phyloP scores from a whole-genome alignment of 2,329 filamentous ascomycete species.

The Rhynchosporium graminicola region DNA sequence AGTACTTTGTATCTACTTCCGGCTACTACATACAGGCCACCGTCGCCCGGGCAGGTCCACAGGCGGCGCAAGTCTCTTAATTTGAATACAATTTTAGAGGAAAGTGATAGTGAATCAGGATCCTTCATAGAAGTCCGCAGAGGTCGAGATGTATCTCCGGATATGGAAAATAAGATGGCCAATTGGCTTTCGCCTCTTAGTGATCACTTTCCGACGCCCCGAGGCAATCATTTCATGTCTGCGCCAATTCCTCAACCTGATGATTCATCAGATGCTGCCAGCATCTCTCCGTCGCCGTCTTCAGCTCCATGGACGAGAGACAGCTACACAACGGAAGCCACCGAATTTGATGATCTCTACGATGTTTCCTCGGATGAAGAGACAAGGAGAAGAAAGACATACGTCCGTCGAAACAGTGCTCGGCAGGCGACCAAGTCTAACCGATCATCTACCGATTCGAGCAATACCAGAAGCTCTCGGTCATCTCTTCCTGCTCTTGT shows the following conservation, averaged over 20 bases:
- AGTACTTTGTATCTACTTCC: constrained; percentile 46
- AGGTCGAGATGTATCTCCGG: constrained; percentile 44
- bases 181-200: constrained; percentile 47
- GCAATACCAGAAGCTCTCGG: constrained; percentile 34
- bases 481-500: constrained; percentile 50
- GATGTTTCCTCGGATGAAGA: constrained; percentile 79
- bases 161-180: constrained; percentile 29
- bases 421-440: constrained; percentile 40
- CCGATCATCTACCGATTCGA: constrained; percentile 34
- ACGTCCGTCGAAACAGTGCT: constrained; percentile 30
- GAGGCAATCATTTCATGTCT: constrained; percentile 64
- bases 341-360: constrained; percentile 84
- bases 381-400: constrained; percentile 48
- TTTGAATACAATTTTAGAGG: constrained; percentile 64
- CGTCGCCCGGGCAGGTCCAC: constrained; percentile 53
- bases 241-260: constrained; percentile 62
- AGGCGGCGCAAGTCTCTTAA: constrained; percentile 51
- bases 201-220: constrained; percentile 71
- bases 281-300: constrained; percentile 54
- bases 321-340: constrained; percentile 64
- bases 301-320: constrained; percentile 63
- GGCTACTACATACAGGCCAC: constrained; percentile 52
- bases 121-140: constrained; percentile 36
- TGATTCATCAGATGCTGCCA: constrained; percentile 52
- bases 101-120: constrained; percentile 49